Percentiles rank a stretch among this genome's conserved stretches.
These are phyloP conservation scores for Leccinum pellstonianum DNA, from an alignment of 768 basidiomycete species.

Conservation along the genomic window DNA sequence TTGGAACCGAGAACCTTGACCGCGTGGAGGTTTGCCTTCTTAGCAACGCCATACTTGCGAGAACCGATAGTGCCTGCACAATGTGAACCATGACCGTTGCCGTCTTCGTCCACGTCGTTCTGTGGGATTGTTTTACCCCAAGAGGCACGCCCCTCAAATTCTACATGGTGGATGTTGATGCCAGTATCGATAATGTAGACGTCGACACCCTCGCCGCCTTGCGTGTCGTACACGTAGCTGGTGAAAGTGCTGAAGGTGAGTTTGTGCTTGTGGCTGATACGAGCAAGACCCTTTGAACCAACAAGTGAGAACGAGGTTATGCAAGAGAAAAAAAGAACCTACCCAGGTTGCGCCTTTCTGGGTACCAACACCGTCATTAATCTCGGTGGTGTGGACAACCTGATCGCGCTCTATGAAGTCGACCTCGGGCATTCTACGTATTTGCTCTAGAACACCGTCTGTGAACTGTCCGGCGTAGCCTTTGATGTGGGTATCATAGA, in stretches of 20 bases:
- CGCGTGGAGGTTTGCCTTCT: conserved; percentile 84
- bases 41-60: conserved; percentile 91
- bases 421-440: conserved; percentile 86
- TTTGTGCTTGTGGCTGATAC: conserved; percentile 81
- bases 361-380: conserved; percentile 15
- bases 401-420: conserved; percentile 93
- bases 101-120: conserved; percentile 84
- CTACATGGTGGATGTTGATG: conserved; percentile 80
- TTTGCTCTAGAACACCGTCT: conserved; percentile 61
- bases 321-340: conserved; percentile 22
- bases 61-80: conserved; percentile 98
- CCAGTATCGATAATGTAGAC: conserved; percentile 89
- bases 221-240: conserved; percentile 67
- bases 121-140: conserved; percentile 94
- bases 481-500: conserved; percentile 71
- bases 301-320: conserved; percentile 13
- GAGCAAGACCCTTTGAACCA: conserved; percentile 77
- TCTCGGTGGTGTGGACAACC: conserved; percentile 67
- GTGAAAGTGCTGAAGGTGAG: conserved; percentile 82
- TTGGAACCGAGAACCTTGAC: conserved; percentile 95
- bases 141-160: conserved; percentile 84
- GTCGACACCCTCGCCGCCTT: conserved; percentile 91
- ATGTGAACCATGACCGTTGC: conserved; percentile 94
- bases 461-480: conserved; percentile 86
- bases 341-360: conserved; percentile 89